Base-by-base conservation (phyloP, 1,284 basidiomycete genomes). In the Hypsizygus ulmarius region DNA sequence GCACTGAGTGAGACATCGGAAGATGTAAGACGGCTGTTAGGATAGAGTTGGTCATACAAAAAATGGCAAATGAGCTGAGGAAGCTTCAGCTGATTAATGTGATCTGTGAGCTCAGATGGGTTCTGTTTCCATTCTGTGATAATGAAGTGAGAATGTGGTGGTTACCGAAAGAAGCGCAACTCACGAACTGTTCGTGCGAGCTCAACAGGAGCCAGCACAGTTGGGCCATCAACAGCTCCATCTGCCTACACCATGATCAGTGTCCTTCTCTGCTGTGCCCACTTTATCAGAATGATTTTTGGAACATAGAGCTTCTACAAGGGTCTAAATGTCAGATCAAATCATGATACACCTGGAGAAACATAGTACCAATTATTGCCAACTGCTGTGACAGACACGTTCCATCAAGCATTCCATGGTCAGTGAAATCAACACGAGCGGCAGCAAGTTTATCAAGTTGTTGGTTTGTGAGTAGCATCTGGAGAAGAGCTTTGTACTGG, bases 1-100 rank as follows among this genome's bases (percentile, higher is more conserved):
- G 19, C 27, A 19, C 33, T 14, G 3, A 43, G 18, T 0, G 52
- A 54, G 34, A 43, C 55, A 39, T 50, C 53, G 14, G 48, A 53
- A 39, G 29, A 15, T 9, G 42, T 39, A 3, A 47, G 8, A 5
- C 7, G 12, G 4, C 14, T 18, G 6, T 64, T 36, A 5, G 56
- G 56, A 45, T 60, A 29, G 21, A 58, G 39, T 32, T 64, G 59
- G 3, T 55, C 50, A 32, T 51, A 58, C 3, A 68, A 54, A 41
- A 65, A 67, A 0, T 49, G 47, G 4, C 49, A 45, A 19, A 64
- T 45, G 4, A 59, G 55, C 3, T 49, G n/a, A 0, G 45, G 36
- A 0, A 68, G 49, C 8, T 49, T 3, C 0, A 58, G 55, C 10
- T 56, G 50, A 5, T 49, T 29, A 7, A 63, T 52, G 7, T 55